Base-by-base conservation (phyloP, 345 rosid species). In the Camelina sativa region DNA sequence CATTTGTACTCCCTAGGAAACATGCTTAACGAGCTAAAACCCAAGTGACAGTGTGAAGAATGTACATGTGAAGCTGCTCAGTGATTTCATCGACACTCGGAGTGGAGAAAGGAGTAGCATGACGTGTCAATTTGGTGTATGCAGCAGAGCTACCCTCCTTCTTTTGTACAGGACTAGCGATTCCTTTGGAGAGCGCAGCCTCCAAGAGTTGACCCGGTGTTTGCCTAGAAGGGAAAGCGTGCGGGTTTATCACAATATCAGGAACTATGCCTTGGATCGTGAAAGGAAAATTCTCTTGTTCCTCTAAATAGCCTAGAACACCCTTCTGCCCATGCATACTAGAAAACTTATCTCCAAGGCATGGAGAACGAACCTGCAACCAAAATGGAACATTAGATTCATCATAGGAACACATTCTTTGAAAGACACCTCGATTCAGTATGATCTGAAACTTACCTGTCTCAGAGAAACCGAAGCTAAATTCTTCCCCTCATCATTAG, bases 241-340 rank as follows among this genome's bases (percentile, higher is more conserved):
- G 97, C 0, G 97, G 99, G 43, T 92, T 92, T 63, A 90, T 92
- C 16, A 92, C 97, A 6, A 92, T 76, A 73, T 95, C 98, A 32
- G 98, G 98, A 79, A 90, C 99, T 62, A 92, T 88, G 44, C 99
- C 97, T 79, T 92, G 97, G 56, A 43, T 80, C 13, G 99, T 95
- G 82, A 95, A 95, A 52, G 92, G 93, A 67, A 95, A 89, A 78
- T 95, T 92, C 81, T 87, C 96, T 50, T 90, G 96, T n/a, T 92
- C 80, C 85, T 89, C 98, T 66, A 95, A 38, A 72, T 82, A 90
- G 56, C 97, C 99, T 25, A 95, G 81, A 32, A 95, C 99, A 75
- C 97, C 99, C 82, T 95, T 95, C 67, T 92, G 97, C 51, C 99
- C 97, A 74, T 92, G 99, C 97, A 95, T 92, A 82, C 99, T 92